phyloP scores from a whole-genome alignment of 2,329 filamentous ascomycete genomes.

The Aspergillus intermedius region DNA sequence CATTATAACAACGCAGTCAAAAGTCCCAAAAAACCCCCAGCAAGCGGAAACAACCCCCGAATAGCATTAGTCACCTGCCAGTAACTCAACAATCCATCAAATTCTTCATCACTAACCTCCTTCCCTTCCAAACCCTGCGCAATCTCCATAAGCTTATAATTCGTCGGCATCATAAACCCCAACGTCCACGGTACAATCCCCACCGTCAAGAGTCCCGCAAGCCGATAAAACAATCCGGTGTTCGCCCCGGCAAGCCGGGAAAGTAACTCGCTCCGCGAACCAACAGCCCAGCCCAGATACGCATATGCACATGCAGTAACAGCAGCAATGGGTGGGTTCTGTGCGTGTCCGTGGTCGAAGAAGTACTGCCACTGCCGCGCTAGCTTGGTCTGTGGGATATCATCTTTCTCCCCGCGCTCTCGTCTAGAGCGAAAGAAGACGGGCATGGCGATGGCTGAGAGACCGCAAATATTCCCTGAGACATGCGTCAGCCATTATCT shows the following conservation, averaged over 20 bases:
- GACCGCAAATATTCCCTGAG: slow-evolving; percentile 21
- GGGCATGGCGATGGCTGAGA: slow-evolving; percentile 21
- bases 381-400: slow-evolving; percentile 7
- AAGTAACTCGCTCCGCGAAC: slow-evolving; percentile 7
- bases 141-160: slow-evolving; percentile 19
- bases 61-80: slow-evolving; percentile 12
- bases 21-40: neutral
- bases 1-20: neutral
- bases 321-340: slow-evolving; percentile 21
- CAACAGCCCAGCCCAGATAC: slow-evolving; percentile 25
- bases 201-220: slow-evolving; percentile 23
- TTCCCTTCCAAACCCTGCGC: neutral
- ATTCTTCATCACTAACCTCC: slow-evolving; percentile 3
- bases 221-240: slow-evolving; percentile 16
- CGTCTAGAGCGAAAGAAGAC: slow-evolving; percentile 14
- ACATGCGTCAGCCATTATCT: neutral
- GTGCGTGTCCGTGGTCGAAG: slow-evolving; percentile 15
- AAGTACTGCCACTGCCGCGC: slow-evolving; percentile 12
- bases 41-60: slow-evolving; percentile 8
- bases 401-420: neutral
- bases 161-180: slow-evolving; percentile 21
- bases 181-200: slow-evolving; percentile 30
- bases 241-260: slow-evolving; percentile 7
- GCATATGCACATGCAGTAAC: slow-evolving; percentile 15
- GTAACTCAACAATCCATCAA: slow-evolving; percentile 6